Base-by-base conservation (phyloP, 2,329 filamentous ascomycete genomes). In the Dactylonectria estremocensis region DNA sequence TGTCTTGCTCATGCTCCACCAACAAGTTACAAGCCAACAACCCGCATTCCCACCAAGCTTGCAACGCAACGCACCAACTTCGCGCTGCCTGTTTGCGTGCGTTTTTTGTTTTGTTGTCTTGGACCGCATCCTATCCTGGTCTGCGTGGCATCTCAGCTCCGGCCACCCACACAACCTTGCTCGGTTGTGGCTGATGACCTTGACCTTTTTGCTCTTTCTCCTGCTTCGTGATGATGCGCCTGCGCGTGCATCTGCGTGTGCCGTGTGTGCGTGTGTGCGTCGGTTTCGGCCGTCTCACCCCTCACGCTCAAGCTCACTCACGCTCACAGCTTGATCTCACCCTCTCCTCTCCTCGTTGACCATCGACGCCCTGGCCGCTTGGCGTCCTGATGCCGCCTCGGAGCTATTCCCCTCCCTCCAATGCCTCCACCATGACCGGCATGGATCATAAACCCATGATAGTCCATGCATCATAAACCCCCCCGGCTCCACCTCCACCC, bases 381-480 rank as follows among this genome's bases (percentile, higher is more conserved):
- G 24, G 24, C 24, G 24, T 43, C 16, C n/a, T 14, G 14, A 14
- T 43, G 14, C 7, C 40, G 40, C 40, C 37, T 16, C n/a, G 40
- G 40, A 9, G n/a, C 16, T 16, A 40, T 40, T 57, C 54, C 60
- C 37, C 31, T n/a, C 35, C 35, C 70, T 73, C 71, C 67, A 68
- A 58, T 69, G 60, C 67, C 67, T 69, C 68, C 67, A 69, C 66
- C 54, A 49, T 54, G 48, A 61, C 63, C 70, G 64, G 68, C 70
- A 71, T 60, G 53, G 54, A 57, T 70, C 62, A 66, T 71, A 67
- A 43, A 43, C 40, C 16, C 40, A 28, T 28, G 24, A 7, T 28
- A 28, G 24, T 28, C 24, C 24, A 28, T 28, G 69, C 67, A 74
- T 74, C 73, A 74, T 75, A 74, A 75, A 75, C 70, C 69, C 24